Evolutionary conservation across 2,329 filamentous ascomycete genomes (phyloP).

Genomic region (Fusarium protoensiforme): DNA sequence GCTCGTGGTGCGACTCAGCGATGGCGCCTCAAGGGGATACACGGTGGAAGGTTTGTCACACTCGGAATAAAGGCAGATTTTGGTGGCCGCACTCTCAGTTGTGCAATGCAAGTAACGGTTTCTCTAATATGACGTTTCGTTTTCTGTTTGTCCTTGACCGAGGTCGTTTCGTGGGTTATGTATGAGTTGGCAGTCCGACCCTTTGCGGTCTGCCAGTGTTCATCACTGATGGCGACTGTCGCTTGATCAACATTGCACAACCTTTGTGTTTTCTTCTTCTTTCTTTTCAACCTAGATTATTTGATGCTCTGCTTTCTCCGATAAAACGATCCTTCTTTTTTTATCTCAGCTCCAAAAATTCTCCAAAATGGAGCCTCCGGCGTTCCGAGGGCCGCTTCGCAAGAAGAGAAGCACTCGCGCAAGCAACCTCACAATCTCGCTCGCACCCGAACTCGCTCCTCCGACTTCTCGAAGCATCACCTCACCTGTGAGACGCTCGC

Average conservation of each 20-base stretch:
- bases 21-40: conserved; percentile 6
- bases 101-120: neutral
- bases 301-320: neutral
- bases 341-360: neutral
- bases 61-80: conserved; percentile 6
- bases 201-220: conserved; percentile 10
- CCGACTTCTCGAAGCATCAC: conserved; percentile 17
- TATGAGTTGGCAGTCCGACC: neutral
- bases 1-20: conserved; percentile 19
- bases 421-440: conserved; percentile 21
- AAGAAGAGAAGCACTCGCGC: conserved; percentile 27
- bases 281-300: too few species aligned
- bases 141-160: neutral
- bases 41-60: conserved; percentile 20
- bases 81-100: neutral
- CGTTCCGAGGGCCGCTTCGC: conserved; percentile 14
- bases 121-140: neutral
- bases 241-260: neutral
- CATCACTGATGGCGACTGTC: neutral
- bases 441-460: conserved; percentile 19
- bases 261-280: neutral
- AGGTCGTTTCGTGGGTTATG: neutral
- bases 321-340: neutral
- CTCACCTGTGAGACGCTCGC: conserved; percentile 9
- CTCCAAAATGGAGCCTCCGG: conserved; percentile 21